A percentile compares a stretch with the other conserved stretches of the same genome.
Evolutionary conservation across 2,329 filamentous ascomycete genomes (phyloP).

Genomic region (Monilinia fructicola): DNA sequence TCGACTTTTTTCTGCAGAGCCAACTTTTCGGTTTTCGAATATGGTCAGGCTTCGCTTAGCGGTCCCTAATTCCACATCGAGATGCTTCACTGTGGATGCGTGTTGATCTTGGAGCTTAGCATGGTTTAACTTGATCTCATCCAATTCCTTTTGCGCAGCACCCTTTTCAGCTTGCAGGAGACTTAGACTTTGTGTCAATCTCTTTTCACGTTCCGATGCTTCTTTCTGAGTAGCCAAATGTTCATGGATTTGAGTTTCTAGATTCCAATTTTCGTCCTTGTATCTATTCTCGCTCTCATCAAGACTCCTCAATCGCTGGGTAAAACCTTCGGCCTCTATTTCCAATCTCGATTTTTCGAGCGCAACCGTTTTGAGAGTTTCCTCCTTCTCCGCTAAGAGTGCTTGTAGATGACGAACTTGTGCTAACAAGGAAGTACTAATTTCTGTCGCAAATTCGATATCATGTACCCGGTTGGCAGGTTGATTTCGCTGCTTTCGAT

Average conservation of each 20-base stretch:
- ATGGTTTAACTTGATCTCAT: conserved; percentile 80
- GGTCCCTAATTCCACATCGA: conserved; percentile 83
- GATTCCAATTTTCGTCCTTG: conserved; percentile 98
- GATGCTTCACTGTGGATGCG: conserved; percentile 70
- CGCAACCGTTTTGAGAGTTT: conserved; percentile 73
- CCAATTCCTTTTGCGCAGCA: conserved; percentile 77
- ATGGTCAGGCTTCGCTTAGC: conserved; percentile 77
- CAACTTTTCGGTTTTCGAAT: conserved; percentile 74
- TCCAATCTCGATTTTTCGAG: conserved; percentile 77
- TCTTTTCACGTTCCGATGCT: conserved; percentile 77
- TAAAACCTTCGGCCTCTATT: conserved; percentile 74
- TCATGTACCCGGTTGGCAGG: conserved; percentile 86
- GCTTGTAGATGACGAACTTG: conserved; percentile 90
- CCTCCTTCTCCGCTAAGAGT: conserved; percentile 82
- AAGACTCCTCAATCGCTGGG: conserved; percentile 75
- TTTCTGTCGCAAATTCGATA: conserved; percentile 97
- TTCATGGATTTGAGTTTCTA: conserved; percentile 91
- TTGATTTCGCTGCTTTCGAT: conserved; percentile 86
- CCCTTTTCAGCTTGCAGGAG: conserved; percentile 72
- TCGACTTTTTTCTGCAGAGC: conserved; percentile 81
- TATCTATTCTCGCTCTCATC: conserved; percentile 95
- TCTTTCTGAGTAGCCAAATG: conserved; percentile 72
- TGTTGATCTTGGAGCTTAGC: conserved; percentile 81
- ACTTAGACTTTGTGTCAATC: conserved; percentile 71
- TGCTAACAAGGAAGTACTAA: conserved; percentile 90